Conservation (phyloP, 768 basidiomycete species). For the Lactarius deliciosus region DNA sequence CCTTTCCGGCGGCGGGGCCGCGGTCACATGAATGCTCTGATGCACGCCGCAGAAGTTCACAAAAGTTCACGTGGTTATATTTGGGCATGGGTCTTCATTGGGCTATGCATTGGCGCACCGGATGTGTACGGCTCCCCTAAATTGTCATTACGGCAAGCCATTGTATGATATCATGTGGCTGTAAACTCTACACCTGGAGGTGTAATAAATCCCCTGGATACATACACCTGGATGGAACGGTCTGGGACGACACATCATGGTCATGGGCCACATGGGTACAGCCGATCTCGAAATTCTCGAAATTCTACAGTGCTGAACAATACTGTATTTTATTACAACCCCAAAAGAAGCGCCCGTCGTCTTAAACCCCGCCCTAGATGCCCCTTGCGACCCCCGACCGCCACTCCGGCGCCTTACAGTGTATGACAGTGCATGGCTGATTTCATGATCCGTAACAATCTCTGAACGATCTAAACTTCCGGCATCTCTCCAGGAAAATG, state of each 20-base stretch:
- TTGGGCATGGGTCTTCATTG: not conserved
- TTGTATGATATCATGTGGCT: not conserved
- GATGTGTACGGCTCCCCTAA: conserved; percentile 1
- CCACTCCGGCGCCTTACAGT: not conserved
- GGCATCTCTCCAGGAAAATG: not conserved
- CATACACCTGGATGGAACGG: not conserved
- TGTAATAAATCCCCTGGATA: not conserved
- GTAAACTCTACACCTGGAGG: no score
- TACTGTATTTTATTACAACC: not conserved
- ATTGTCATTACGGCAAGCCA: not conserved
- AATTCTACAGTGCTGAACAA: no score
- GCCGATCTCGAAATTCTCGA: not conserved
- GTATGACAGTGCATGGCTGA: not conserved
- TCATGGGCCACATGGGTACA: not conserved
- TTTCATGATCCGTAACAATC: not conserved
- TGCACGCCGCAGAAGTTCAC: not conserved
- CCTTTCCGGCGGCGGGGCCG: no score
- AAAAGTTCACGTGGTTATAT: not conserved
- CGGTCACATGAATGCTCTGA: not conserved
- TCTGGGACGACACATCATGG: not conserved
- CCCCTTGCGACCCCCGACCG: not conserved
- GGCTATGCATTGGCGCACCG: not conserved
- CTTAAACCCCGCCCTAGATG: not conserved
- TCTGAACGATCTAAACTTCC: not conserved
- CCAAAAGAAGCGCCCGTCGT: not conserved